phyloP scores from a whole-genome alignment of 2,329 filamentous ascomycete species.

The Catunica adiposa region DNA sequence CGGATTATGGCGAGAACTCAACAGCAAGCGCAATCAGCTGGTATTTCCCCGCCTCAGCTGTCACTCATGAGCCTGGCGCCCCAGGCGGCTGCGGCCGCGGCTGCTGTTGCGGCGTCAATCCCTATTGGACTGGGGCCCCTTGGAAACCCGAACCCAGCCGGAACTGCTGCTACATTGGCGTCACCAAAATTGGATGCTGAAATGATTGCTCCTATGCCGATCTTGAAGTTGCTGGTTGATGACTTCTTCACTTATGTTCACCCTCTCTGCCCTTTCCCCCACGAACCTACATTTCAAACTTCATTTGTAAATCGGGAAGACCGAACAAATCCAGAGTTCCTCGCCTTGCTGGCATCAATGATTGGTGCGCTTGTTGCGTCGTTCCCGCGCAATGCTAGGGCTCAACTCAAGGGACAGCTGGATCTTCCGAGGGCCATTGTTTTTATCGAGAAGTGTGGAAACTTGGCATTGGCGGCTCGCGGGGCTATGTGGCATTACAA shows the following conservation, averaged over 20 bases:
- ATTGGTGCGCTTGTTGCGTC: constrained; percentile 56
- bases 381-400: constrained; percentile 53
- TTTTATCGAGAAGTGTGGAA: constrained; percentile 54
- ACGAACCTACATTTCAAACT: constrained; percentile 59
- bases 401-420: constrained; percentile 50
- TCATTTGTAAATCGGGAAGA: constrained; percentile 53
- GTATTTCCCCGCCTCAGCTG: constrained; percentile 25
- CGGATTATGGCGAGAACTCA: constrained; percentile 14
- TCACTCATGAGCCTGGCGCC: constrained; percentile 8
- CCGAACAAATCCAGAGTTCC: constrained; percentile 46
- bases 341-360: constrained; percentile 60
- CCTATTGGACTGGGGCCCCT: constrained; percentile 2
- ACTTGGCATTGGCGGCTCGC: constrained; percentile 50
- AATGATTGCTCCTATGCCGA: constrained; percentile 51
- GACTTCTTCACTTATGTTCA: constrained; percentile 76
- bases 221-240: constrained; percentile 53
- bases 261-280: constrained; percentile 59
- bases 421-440: constrained; percentile 53
- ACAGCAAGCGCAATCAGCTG: constrained; percentile 35
- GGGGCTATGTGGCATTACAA: constrained; percentile 36
- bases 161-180: neutral
- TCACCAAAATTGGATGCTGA: constrained; percentile 38
- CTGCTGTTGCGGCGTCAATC: constrained; percentile 1
- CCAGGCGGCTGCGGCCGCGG: neutral
- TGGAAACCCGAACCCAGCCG: neutral